Evolutionary conservation across 148 eudicot genomes (phyloP).

Genomic region (Drosera capensis): DNA sequence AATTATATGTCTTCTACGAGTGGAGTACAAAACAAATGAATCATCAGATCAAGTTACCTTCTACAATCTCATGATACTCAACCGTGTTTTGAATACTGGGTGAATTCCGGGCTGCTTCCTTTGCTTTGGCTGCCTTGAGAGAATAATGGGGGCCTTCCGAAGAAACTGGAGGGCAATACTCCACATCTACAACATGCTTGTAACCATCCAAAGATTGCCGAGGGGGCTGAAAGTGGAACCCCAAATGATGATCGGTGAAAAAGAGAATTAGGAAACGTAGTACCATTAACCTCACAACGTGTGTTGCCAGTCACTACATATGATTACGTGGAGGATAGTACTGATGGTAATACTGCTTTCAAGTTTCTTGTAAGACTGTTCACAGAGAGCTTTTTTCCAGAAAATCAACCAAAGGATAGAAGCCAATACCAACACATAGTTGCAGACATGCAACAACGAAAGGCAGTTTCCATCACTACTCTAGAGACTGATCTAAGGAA

Average conservation of each 20-base stretch:
- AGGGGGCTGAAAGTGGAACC: conserved; percentile 45
- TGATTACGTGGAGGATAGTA: neutral
- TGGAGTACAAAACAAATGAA: neutral
- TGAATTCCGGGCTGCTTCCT: conserved; percentile 74
- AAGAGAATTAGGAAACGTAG: neutral
- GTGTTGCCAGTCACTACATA: neutral
- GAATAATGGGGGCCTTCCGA: conserved; percentile 69
- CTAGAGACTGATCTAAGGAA: too few relatives aligned
- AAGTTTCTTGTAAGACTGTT: too few relatives aligned
- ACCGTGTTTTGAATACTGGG: conserved; percentile 47
- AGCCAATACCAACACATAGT: too few relatives aligned
- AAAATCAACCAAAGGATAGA: too few relatives aligned
- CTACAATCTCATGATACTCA: conserved; percentile 88
- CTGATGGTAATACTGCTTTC: too few relatives aligned
- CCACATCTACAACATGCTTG: conserved; percentile 86
- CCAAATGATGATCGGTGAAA: neutral
- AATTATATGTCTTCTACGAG: neutral
- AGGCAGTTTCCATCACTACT: too few relatives aligned
- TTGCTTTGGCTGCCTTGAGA: conserved; percentile 81
- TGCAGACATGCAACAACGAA: too few relatives aligned
- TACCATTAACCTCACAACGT: neutral
- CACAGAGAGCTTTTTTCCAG: too few relatives aligned
- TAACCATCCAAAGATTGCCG: conserved; percentile 75
- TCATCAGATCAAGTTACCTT: conserved; percentile 32
- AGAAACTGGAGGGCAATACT: conserved; percentile 59